phyloP scores from a whole-genome alignment of 2,329 filamentous ascomycete genomes.

The Stachybotrys elegans region DNA sequence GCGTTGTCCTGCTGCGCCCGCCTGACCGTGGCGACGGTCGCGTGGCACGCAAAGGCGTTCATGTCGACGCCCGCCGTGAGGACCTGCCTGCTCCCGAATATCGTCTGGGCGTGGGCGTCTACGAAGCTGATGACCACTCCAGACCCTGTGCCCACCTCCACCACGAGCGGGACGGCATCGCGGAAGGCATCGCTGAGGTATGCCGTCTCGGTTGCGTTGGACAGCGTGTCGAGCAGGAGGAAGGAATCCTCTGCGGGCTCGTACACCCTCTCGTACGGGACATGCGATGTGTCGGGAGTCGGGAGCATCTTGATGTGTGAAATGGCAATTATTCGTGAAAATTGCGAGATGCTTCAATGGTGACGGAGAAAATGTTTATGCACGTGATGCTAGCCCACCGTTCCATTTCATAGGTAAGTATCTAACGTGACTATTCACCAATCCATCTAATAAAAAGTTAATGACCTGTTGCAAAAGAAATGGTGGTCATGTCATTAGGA shows the following conservation, averaged over 20 bases:
- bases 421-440: not conserved
- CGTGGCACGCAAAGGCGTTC: conserved; percentile 76
- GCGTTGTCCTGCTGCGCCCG: conserved; percentile 32
- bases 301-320: conserved; percentile 66
- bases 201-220: conserved; percentile 58
- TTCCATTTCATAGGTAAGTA: not conserved
- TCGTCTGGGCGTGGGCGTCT: conserved; percentile 63
- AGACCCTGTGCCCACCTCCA: conserved; percentile 88
- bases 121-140: conserved; percentile 91
- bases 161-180: conserved; percentile 53
- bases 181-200: conserved; percentile 65
- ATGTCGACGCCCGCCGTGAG: conserved; percentile 77
- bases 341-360: not conserved
- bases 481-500: too few relatives aligned
- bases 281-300: conserved; percentile 88
- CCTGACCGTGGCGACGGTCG: conserved; percentile 66
- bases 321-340: conserved; percentile 5
- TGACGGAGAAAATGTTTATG: not conserved
- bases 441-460: too few relatives aligned
- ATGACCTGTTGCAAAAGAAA: too few relatives aligned
- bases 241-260: conserved; percentile 96
- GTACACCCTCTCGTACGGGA: conserved; percentile 83
- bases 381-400: conserved; percentile 12
- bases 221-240: conserved; percentile 86
- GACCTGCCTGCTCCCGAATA: conserved; percentile 69